Percentiles rank a stretch among this genome's conserved stretches.
These are phyloP conservation scores for Fusarium sp. DNA, from an alignment of 2,329 filamentous ascomycete species.

Conservation along the genomic window DNA sequence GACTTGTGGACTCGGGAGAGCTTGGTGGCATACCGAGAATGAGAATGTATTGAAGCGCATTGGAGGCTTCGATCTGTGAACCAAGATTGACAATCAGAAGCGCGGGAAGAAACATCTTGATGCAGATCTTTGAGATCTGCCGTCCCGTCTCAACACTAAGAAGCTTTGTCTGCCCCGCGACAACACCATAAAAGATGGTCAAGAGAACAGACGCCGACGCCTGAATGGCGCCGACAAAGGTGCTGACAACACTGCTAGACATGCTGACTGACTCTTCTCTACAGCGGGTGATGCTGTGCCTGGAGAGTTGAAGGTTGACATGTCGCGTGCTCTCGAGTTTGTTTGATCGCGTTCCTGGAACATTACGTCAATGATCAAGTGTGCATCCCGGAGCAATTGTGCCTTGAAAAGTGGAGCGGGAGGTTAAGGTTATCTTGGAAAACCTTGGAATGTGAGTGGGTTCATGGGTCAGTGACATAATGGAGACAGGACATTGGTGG, in stretches of 20 bases:
- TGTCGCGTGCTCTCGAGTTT: not conserved
- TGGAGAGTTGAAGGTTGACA: not conserved
- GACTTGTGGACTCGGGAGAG: rapidly evolving
- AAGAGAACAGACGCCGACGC: conserved; percentile 32
- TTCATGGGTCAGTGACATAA: conserved; percentile 5
- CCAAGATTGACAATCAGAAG: conserved; percentile 29
- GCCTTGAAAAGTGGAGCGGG: conserved; percentile 12
- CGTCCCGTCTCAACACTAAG: conserved; percentile 29
- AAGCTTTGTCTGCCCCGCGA: conserved; percentile 23
- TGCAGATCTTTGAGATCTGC: conserved; percentile 30
- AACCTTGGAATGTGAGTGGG: not conserved
- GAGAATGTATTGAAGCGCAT: conserved; percentile 14
- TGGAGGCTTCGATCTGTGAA: conserved; percentile 19
- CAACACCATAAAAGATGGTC: conserved; percentile 29
- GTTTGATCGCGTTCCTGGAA: not conserved
- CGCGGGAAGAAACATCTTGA: conserved; percentile 33
- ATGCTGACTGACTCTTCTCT: not conserved
- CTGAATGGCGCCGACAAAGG: conserved; percentile 31
- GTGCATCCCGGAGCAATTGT: conserved; percentile 17
- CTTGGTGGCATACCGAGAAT: conserved; percentile 7
- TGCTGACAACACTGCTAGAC: conserved; percentile 21
- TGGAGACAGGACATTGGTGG: not conserved
- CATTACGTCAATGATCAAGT: conserved; percentile 19
- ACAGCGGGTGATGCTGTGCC: not conserved
- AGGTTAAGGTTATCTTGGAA: conserved; percentile 15